Conservation (phyloP, 352 stramenopile species). For the Phytopythium litorale region DNA sequence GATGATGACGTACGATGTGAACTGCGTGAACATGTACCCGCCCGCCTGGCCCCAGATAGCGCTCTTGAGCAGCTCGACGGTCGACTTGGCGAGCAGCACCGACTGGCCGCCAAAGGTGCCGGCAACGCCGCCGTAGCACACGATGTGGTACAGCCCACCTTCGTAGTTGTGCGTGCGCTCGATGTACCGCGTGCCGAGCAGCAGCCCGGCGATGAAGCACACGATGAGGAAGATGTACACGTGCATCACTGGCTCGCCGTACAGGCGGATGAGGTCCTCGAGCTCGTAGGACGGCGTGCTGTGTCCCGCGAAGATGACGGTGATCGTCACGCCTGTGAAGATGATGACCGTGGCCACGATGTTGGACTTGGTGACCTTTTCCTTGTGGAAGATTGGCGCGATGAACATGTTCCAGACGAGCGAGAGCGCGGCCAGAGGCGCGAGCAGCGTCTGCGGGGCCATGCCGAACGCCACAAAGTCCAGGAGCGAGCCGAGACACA, state of each 20-base stretch:
- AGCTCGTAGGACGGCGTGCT: slow-evolving; percentile 84
- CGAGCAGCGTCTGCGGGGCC: slow-evolving; percentile 88
- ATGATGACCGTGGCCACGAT: slow-evolving; percentile 86
- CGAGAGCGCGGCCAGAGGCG: slow-evolving; percentile 82
- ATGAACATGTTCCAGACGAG: slow-evolving; percentile 93
- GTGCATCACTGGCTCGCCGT: slow-evolving; percentile 80
- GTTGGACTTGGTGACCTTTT: slow-evolving; percentile 81
- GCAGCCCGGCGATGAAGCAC: slow-evolving; percentile 56
- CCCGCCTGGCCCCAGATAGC: slow-evolving; percentile 82
- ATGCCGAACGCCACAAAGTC: slow-evolving; percentile 92
- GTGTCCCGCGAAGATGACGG: slow-evolving; percentile 87
- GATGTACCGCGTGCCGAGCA: slow-evolving; percentile 69
- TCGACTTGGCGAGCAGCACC: slow-evolving; percentile 87
- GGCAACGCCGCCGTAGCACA: slow-evolving; percentile 86
- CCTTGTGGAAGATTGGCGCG: slow-evolving; percentile 87
- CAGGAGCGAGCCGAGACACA: slow-evolving; percentile 78
- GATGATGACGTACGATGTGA: slow-evolving; percentile 81
- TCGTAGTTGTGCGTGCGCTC: slow-evolving; percentile 66
- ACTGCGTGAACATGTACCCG: slow-evolving; percentile 69
- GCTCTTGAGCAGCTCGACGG: slow-evolving; percentile 88
- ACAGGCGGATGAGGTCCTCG: slow-evolving; percentile 79
- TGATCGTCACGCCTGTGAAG: slow-evolving; percentile 85
- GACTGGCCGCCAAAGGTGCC: slow-evolving; percentile 89
- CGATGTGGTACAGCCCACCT: slow-evolving; percentile 71
- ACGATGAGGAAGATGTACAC: slow-evolving; percentile 76